A percentile compares a stretch with the other conserved stretches of the same genome.
Evolutionary conservation across 2,329 filamentous ascomycete genomes (phyloP).

Genomic region (Ceratocystis diversiconidia): DNA sequence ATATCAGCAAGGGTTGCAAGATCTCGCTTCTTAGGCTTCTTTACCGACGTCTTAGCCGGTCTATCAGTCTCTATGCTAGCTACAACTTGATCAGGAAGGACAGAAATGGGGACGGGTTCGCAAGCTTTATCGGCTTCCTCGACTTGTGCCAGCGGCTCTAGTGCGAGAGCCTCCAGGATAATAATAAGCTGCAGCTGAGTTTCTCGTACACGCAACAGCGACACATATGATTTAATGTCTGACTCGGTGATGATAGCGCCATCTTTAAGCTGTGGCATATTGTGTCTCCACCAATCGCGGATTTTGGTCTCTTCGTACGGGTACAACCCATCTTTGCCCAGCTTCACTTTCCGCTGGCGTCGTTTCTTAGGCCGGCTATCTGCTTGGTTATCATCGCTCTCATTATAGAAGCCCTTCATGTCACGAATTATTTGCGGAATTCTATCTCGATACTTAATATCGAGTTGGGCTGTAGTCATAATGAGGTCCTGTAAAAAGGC

Average conservation of each 20-base stretch:
- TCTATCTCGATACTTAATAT: conserved; percentile 67
- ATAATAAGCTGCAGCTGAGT: conserved; percentile 70
- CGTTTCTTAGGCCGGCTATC: conserved; percentile 31
- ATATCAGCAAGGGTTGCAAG: conserved; percentile 54
- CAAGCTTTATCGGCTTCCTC: conserved; percentile 29
- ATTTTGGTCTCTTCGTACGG: conserved; percentile 50
- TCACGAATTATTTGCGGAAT: conserved; percentile 47
- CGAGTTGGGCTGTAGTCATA: conserved; percentile 51
- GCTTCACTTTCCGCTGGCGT: conserved; percentile 49
- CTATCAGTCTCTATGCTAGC: conserved; percentile 25
- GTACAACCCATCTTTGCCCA: conserved; percentile 56
- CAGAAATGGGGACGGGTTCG: background rate
- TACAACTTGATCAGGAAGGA: conserved; percentile 4
- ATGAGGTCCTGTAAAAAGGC: conserved; percentile 55
- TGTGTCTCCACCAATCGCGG: conserved; percentile 54
- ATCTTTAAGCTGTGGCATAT: conserved; percentile 35
- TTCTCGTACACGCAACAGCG: conserved; percentile 56
- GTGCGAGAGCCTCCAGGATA: conserved; percentile 59
- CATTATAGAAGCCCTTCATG: conserved; percentile 43
- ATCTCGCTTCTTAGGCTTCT: conserved; percentile 50
- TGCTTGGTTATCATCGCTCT: conserved; percentile 28
- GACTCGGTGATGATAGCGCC: conserved; percentile 34
- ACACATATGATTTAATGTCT: conserved; percentile 47
- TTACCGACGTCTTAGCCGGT: conserved; percentile 27
- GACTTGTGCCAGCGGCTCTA: conserved; percentile 41